phyloP scores from a whole-genome alignment of 1,284 basidiomycete species.

The Fomitopsis schrenkii region DNA sequence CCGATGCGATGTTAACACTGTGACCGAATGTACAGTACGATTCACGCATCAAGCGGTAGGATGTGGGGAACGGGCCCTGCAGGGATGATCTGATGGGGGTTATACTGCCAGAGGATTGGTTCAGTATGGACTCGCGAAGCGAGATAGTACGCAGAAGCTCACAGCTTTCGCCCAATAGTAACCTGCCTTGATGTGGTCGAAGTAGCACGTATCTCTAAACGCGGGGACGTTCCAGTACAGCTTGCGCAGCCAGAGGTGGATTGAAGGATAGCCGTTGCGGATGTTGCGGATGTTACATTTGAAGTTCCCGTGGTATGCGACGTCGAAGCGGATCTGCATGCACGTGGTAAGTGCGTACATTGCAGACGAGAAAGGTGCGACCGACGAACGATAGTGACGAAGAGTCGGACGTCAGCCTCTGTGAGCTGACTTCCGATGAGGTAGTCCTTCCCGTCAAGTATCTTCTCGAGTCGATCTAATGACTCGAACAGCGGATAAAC shows the following conservation, averaged over 20 bases:
- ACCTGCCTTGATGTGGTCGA: slow-evolving; percentile 84
- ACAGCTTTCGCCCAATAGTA: slow-evolving; percentile 58
- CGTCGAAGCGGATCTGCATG: slow-evolving; percentile 59
- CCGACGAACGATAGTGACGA: slow-evolving; percentile 73
- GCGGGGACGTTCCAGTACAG: slow-evolving; percentile 90
- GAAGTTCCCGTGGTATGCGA: slow-evolving; percentile 89
- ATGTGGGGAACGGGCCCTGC: slow-evolving; percentile 71
- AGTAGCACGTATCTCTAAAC: slow-evolving; percentile 87
- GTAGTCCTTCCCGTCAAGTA: slow-evolving; percentile 77
- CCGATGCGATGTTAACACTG: too few relatives aligned
- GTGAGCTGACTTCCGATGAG: slow-evolving; percentile 81
- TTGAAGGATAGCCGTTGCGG: slow-evolving; percentile 74
- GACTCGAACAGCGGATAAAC: slow-evolving; percentile 71
- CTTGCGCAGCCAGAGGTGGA: slow-evolving; percentile 81
- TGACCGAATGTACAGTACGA: too few relatives aligned
- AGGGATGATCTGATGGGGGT: slow-evolving; percentile 66
- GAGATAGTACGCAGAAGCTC: background rate
- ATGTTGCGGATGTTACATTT: slow-evolving; percentile 88
- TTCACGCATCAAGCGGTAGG: slow-evolving; percentile 41
- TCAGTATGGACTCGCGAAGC: background rate
- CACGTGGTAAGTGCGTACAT: background rate
- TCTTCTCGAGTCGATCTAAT: slow-evolving; percentile 79
- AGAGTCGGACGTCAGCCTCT: slow-evolving; percentile 91
- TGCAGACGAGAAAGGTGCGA: background rate
- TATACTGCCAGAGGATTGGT: slow-evolving; percentile 34